Conservation (phyloP, 1,139 yeast genomes). For the Candida sojae region DNA sequence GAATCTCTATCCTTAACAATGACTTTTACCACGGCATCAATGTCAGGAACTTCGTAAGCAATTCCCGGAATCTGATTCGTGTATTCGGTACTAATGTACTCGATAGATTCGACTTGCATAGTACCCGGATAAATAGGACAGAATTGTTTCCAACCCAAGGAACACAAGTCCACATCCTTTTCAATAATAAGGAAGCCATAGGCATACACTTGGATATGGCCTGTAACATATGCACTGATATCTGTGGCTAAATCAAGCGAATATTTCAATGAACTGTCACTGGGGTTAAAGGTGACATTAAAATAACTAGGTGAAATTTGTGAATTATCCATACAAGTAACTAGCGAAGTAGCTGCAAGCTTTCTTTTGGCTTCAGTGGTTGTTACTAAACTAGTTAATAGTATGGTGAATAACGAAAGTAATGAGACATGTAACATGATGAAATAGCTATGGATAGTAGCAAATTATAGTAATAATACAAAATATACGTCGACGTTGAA, state of each 20-base stretch:
- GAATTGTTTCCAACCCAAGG: constrained; percentile 72
- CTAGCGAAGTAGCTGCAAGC: constrained; percentile 65
- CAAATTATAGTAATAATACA: background rate
- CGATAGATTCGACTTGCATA: constrained; percentile 65
- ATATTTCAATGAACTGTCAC: constrained; percentile 59
- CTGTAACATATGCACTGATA: constrained; percentile 56
- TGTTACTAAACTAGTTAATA: constrained; percentile 7
- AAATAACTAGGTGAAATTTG: constrained; percentile 65
- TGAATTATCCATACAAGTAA: constrained; percentile 71
- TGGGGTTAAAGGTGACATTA: constrained; percentile 69
- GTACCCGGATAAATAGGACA: constrained; percentile 77
- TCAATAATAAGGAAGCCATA: constrained; percentile 70
- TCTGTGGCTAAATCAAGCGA: constrained; percentile 63
- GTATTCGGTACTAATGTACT: constrained; percentile 51
- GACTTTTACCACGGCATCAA: constrained; percentile 71
- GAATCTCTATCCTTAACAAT: constrained; percentile 36
- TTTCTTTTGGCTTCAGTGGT: constrained; percentile 32
- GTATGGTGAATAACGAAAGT: constrained; percentile 2
- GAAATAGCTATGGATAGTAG: background rate
- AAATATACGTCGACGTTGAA: background rate
- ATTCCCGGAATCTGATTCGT: constrained; percentile 63
- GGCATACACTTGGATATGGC: constrained; percentile 68
- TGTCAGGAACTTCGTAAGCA: constrained; percentile 75
- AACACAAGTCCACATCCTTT: constrained; percentile 55
- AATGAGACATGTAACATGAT: background rate